These are phyloP conservation scores for Aspergillus pseudoviridinutans DNA, from an alignment of 2,329 filamentous ascomycete genomes.

Conservation along the genomic window DNA sequence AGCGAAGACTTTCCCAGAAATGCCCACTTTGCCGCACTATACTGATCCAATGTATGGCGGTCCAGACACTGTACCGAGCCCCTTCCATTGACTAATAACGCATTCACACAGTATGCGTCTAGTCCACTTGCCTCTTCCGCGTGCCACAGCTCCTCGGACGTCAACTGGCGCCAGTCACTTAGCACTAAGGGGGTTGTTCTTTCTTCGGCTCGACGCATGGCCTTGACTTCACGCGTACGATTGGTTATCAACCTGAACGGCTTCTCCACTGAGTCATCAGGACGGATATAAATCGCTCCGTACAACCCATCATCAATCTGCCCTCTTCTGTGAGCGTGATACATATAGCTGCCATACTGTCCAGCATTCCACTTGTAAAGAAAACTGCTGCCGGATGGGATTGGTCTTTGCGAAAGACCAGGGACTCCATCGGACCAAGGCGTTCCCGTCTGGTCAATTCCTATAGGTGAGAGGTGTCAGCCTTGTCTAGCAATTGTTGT, in stretches of 20 bases:
- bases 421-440: constrained; percentile 58
- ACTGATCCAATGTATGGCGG: constrained; percentile 39
- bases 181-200: constrained; percentile 47
- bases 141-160: constrained; percentile 41
- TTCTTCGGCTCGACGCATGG: constrained; percentile 48
- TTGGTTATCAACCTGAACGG: constrained; percentile 50
- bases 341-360: constrained; percentile 57
- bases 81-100: constrained; percentile 58
- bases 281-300: constrained; percentile 51
- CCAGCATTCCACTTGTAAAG: constrained; percentile 52
- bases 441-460: constrained; percentile 47
- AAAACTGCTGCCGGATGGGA: constrained; percentile 47
- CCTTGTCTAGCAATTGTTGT: background rate
- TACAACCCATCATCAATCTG: constrained; percentile 59
- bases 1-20: constrained; percentile 13
- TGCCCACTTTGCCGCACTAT: constrained; percentile 13
- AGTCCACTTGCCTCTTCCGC: constrained; percentile 24
- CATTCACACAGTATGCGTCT: constrained; percentile 55
- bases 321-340: constrained; percentile 53
- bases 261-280: constrained; percentile 30
- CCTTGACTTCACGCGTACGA: constrained; percentile 30
- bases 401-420: constrained; percentile 51
- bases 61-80: constrained; percentile 51
- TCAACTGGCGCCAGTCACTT: constrained; percentile 53
- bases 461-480: constrained; percentile 4